Evolutionary conservation across 495 filamentous ascomycete species (phyloP).

Genomic region (Pseudevernia furfuracea): DNA sequence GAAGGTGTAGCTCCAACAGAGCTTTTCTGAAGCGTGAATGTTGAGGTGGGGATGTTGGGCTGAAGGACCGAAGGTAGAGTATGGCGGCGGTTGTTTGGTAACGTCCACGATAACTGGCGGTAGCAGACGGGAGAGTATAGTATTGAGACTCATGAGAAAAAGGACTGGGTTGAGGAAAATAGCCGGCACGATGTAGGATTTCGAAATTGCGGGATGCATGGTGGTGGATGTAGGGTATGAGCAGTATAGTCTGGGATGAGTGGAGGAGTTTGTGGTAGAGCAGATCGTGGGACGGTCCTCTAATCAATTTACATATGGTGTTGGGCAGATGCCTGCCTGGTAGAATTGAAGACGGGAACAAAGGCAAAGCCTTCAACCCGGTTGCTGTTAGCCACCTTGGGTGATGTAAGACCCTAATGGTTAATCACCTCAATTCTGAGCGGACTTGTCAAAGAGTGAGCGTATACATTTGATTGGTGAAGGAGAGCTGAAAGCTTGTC

Average conservation of each 20-base stretch:
- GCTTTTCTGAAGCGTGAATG: slow-evolving; percentile 31
- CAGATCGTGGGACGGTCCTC: neutral
- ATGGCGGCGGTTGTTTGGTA: slow-evolving; percentile 27
- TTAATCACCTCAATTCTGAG: neutral
- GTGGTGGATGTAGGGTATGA: neutral
- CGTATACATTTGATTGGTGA: neutral
- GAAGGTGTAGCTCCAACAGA: slow-evolving; percentile 36
- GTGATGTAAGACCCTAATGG: neutral
- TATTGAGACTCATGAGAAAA: slow-evolving; percentile 36
- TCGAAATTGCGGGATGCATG: slow-evolving; percentile 28
- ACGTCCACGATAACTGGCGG: slow-evolving; percentile 26
- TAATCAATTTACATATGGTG: neutral
- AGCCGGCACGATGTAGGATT: slow-evolving; percentile 35
- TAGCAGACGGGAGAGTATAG: slow-evolving; percentile 31
- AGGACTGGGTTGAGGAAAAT: slow-evolving; percentile 39
- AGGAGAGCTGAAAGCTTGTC: neutral
- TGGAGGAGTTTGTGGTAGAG: neutral
- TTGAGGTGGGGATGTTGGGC: slow-evolving; percentile 30
- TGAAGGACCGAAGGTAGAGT: slow-evolving; percentile 28
- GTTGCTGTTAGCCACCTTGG: neutral
- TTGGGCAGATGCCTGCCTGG: neutral
- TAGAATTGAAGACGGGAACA: neutral
- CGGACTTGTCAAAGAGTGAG: neutral
- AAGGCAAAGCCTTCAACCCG: neutral
- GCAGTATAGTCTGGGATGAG: neutral